phyloP scores from a whole-genome alignment of 106 monocot species.

The Iris macrosiphon region DNA sequence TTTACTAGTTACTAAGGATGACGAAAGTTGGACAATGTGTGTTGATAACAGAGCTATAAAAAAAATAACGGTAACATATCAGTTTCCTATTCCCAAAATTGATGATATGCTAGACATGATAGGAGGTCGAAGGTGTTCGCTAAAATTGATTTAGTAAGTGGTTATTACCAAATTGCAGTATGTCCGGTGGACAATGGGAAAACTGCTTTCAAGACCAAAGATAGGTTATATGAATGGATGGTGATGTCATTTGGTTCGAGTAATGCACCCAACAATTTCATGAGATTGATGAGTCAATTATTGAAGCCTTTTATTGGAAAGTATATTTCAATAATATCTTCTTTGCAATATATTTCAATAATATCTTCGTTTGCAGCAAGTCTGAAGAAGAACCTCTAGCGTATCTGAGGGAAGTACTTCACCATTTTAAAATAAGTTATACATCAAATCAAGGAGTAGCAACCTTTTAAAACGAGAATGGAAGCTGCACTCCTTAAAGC shows the following conservation, averaged over 20 bases:
- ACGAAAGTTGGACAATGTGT: no score
- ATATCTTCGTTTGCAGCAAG: neutral
- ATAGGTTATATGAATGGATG: neutral
- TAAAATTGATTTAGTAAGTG: neutral
- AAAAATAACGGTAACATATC: no score
- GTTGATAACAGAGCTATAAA: no score
- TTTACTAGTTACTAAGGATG: neutral
- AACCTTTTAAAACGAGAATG: no score
- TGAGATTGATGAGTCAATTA: neutral
- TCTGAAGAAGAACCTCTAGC: neutral
- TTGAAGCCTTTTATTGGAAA: neutral
- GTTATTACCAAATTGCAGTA: neutral
- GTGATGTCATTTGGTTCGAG: neutral
- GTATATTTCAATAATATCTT: no score
- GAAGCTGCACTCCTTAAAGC: no score
- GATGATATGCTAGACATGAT: neutral
- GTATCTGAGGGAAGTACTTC: no score
- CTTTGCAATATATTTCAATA: neutral
- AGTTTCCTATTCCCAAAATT: no score
- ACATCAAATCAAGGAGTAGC: no score
- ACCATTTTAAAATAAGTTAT: no score
- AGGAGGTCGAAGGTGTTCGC: neutral
- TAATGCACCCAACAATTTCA: neutral
- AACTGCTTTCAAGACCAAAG: neutral
- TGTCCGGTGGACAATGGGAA: neutral